Evolutionary conservation across 164 flowering plant genomes (phyloP).

Genomic region (Nymphaea thermarum): DNA sequence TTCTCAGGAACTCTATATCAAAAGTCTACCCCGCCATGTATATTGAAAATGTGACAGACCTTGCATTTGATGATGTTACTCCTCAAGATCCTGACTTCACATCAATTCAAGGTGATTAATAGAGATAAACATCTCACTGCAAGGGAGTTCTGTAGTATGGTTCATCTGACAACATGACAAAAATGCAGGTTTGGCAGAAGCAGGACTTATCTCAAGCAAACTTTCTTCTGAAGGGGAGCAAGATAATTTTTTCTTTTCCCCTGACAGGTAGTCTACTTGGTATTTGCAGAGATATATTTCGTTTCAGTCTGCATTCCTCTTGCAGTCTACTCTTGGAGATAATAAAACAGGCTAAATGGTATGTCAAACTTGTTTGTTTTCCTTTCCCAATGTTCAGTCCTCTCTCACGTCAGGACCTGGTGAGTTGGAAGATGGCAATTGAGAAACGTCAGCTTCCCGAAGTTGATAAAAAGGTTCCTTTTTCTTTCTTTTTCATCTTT

Average conservation of each 20-base stretch:
- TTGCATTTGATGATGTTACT: slow-evolving; percentile 93
- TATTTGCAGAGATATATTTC: background rate
- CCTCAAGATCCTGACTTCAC: slow-evolving; percentile 92
- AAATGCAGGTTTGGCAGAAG: slow-evolving; percentile 90
- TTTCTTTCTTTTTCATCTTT: background rate
- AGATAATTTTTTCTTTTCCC: slow-evolving; percentile 45
- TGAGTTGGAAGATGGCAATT: slow-evolving; percentile 93
- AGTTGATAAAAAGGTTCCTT: slow-evolving; percentile 65
- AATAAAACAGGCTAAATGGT: background rate
- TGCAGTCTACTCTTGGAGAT: background rate
- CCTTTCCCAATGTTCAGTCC: slow-evolving; percentile 40
- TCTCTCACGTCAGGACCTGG: slow-evolving; percentile 94
- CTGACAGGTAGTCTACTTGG: slow-evolving; percentile 53
- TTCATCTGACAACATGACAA: background rate
- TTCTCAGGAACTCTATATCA: slow-evolving; percentile 49
- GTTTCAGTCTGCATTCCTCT: background rate
- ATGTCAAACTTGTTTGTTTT: background rate
- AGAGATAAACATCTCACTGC: background rate
- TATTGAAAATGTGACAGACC: slow-evolving; percentile 84
- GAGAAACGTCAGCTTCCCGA: slow-evolving; percentile 76
- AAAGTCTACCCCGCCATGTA: slow-evolving; percentile 99
- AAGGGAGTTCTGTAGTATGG: background rate
- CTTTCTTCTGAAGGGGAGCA: slow-evolving; percentile 45
- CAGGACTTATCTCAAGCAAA: slow-evolving; percentile 95
- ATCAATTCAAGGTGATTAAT: slow-evolving; percentile 76